Evolutionary conservation across 139 green algal genomes (phyloP), one percentile per base, ranked within the genome.

Genomic region (Mychonastes homosphaera): DNA sequence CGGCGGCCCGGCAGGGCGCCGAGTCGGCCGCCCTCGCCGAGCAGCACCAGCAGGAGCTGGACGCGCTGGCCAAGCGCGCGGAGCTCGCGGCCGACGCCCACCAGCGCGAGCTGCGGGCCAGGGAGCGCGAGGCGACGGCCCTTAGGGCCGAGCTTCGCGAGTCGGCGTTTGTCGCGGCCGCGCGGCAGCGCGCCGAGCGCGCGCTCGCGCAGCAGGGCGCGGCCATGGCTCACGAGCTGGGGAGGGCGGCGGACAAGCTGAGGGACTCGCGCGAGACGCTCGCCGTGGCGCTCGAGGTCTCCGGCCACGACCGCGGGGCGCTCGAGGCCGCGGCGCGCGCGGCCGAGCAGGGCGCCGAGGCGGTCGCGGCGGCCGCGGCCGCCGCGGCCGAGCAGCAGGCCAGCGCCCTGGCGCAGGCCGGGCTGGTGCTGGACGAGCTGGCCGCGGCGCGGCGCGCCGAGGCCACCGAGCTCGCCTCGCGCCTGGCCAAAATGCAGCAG

Each of bases 131-230:
- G 32, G 47, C 63, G 7, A 51, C 56, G 1, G 60, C 53, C 4
- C 48, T 64, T 40, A 46, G 79, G 52, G 30, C 64, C 16, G 63
- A 82, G 62, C 57, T 72, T 36, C 54, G 30, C 23, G 35, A 45
- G 48, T 53, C 27, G 24, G 13, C 51, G 18, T 87, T 84, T 63
- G 43, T 87, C 1, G 77, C 84, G 35, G 48, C 65, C 2, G 66
- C 56, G 1, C 79, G 86, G 36, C 60, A 73, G 55, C 65, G 73
- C 12, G 67, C 73, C 0, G 80, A 90, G 70, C 60, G 77, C 46
- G 69, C 67, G n/a, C 61, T 90, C 36, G 71, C 62, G 24, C 55
- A 28, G 7, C 65, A 80, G 39, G 78, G 78, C 0, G 60, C 71
- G 53, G 46, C 46, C 12, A 50, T 90, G 38, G 65, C 62, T 0